Percentiles rank a stretch among this genome's conserved stretches.
Conservation (phyloP, 805 yeast species). For the Kodamaea jinghongensis region DNA sequence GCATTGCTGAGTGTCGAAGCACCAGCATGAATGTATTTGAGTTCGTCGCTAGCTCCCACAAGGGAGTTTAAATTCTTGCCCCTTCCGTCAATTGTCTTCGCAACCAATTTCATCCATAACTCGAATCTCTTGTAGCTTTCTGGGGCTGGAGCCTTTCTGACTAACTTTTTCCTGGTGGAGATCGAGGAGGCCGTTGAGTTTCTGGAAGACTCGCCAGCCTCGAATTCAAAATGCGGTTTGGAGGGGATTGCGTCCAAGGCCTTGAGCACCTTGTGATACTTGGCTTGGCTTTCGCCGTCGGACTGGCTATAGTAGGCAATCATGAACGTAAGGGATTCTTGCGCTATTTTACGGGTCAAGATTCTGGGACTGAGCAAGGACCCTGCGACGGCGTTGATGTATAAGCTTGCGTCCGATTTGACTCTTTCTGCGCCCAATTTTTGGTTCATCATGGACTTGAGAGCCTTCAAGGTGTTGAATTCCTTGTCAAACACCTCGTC, state of each 20-base stretch:
- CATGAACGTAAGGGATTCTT: slow-evolving; percentile 64
- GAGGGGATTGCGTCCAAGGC: slow-evolving; percentile 47
- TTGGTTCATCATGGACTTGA: slow-evolving; percentile 69
- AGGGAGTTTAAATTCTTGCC: slow-evolving; percentile 82
- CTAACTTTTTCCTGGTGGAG: slow-evolving; percentile 19
- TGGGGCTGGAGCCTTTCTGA: slow-evolving; percentile 35
- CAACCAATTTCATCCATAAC: slow-evolving; percentile 68
- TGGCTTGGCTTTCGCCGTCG: slow-evolving; percentile 31
- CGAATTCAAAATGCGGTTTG: slow-evolving; percentile 40
- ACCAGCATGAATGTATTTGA: slow-evolving; percentile 43
- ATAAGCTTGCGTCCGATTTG: slow-evolving; percentile 38
- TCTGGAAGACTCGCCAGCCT: slow-evolving; percentile 9
- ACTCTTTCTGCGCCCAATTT: slow-evolving; percentile 61
- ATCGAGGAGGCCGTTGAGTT: not conserved
- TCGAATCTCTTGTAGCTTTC: slow-evolving; percentile 52
- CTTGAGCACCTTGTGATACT: slow-evolving; percentile 56
- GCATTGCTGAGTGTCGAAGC: slow-evolving; percentile 25
- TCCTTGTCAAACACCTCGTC: slow-evolving; percentile 66
- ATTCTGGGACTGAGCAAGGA: slow-evolving; percentile 74
- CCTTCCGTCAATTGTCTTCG: slow-evolving; percentile 71
- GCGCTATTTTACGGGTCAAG: slow-evolving; percentile 72
- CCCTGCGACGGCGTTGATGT: slow-evolving; percentile 62
- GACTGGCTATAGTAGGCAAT: slow-evolving; percentile 36
- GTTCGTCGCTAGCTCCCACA: slow-evolving; percentile 90
- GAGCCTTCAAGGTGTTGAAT: slow-evolving; percentile 69